Evolutionary conservation across 768 basidiomycete species (phyloP).

Genomic region (Collybia nuda): DNA sequence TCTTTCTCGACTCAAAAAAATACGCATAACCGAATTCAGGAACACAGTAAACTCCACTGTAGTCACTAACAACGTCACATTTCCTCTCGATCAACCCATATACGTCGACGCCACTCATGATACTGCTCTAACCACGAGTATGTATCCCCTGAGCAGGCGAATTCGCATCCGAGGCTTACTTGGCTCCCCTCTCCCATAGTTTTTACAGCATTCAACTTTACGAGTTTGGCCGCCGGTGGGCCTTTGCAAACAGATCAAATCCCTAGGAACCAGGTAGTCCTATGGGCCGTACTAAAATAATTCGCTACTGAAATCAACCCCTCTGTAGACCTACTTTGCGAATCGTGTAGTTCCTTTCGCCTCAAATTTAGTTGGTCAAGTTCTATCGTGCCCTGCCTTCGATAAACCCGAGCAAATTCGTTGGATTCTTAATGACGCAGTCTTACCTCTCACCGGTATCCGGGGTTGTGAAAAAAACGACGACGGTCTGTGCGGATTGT

Average conservation of each 20-base stretch:
- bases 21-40: conserved; percentile 48
- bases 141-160: conserved; percentile 9
- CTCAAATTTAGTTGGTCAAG: conserved; percentile 44
- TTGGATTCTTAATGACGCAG: conserved; percentile 73
- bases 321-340: conserved; percentile 31
- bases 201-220: conserved; percentile 72
- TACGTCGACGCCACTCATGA: conserved; percentile 80
- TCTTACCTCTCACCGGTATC: conserved; percentile 66
- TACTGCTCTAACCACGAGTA: conserved; percentile 65
- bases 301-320: conserved; percentile 23
- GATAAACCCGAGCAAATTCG: conserved; percentile 48
- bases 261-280: conserved; percentile 43
- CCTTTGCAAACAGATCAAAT: conserved; percentile 66
- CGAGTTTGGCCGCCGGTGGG: conserved; percentile 57
- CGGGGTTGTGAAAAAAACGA: conserved; percentile 54
- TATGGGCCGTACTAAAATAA: conserved; percentile 50
- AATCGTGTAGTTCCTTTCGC: conserved; percentile 33
- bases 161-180: not conserved
- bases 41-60: conserved; percentile 71
- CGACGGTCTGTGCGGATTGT: conserved; percentile 63
- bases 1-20: conserved; percentile 66
- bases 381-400: conserved; percentile 33
- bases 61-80: conserved; percentile 48
- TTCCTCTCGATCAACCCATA: conserved; percentile 57
- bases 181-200: conserved; percentile 30